phyloP scores from a whole-genome alignment of 2,329 filamentous ascomycete species.

The Cladosporium oxysporum region DNA sequence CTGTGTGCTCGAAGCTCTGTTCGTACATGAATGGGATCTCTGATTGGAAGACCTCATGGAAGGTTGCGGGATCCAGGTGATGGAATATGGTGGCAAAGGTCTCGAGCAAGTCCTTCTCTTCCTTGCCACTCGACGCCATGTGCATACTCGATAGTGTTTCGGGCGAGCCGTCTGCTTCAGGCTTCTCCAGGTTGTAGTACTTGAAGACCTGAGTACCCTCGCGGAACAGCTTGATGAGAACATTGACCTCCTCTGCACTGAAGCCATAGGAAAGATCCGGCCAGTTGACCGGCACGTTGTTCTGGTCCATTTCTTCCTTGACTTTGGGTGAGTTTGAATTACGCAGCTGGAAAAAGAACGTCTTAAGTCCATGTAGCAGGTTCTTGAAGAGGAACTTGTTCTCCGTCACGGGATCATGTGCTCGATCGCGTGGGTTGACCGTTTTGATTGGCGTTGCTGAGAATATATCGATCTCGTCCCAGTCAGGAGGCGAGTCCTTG shows the following conservation, averaged over 20 bases:
- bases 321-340: constrained; percentile 72
- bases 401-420: constrained; percentile 86
- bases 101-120: constrained; percentile 96
- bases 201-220: constrained; percentile 95
- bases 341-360: constrained; percentile 92
- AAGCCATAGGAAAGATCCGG: constrained; percentile 94
- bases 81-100: constrained; percentile 98
- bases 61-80: constrained; percentile 95
- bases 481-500: constrained; percentile 78
- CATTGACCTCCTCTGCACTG: constrained; percentile 92
- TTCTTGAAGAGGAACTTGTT: constrained; percentile 99
- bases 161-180: constrained; percentile 62
- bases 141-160: constrained; percentile 95
- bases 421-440: constrained; percentile 84
- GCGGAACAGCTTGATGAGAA: constrained; percentile 95
- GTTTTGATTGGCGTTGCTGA: constrained; percentile 95
- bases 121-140: constrained; percentile 89
- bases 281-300: constrained; percentile 86
- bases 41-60: constrained; percentile 96
- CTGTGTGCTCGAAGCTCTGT: constrained; percentile 96
- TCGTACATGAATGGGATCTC: constrained; percentile 97
- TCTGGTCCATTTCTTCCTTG: constrained; percentile 66
- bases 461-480: constrained; percentile 99
- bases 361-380: constrained; percentile 91
- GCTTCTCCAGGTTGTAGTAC: constrained; percentile 81